A percentile compares a stretch with the other conserved stretches of the same genome.
phyloP scores from a whole-genome alignment of 73 alveolate genomes.

The Tetrahymena borealis region DNA sequence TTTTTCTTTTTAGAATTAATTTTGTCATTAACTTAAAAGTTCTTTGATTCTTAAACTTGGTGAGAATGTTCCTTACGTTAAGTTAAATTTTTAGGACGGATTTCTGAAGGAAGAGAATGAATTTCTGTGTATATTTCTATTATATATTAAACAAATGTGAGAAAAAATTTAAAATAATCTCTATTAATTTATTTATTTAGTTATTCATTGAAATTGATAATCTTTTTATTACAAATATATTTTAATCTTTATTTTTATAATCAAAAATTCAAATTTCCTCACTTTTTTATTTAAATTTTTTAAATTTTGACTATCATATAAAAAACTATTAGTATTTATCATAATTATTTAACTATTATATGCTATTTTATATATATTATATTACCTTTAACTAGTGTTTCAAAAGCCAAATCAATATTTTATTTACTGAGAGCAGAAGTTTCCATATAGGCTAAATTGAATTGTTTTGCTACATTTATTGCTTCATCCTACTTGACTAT shows the following conservation, averaged over 20 bases:
- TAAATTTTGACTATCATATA: no score
- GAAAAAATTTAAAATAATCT: background rate
- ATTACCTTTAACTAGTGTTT: background rate
- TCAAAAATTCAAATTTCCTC: no score
- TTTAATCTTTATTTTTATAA: no score
- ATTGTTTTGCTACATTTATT: background rate
- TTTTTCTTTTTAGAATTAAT: background rate
- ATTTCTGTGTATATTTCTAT: background rate
- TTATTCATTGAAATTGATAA: no score
- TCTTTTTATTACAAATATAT: no score
- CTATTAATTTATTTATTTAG: background rate
- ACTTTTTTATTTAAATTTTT: no score
- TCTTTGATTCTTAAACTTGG: background rate
- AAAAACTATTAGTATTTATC: no score
- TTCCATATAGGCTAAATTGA: constrained; percentile 1
- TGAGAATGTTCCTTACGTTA: background rate
- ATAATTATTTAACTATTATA: no score
- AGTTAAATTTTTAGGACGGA: background rate
- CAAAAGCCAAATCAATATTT: constrained; percentile 15
- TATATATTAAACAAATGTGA: background rate
- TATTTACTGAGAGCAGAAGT: background rate
- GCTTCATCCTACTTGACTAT: constrained; percentile 23
- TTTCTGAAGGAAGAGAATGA: background rate
- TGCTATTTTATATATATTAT: background rate
- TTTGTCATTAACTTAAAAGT: background rate